Base-by-base conservation (phyloP, 2,329 filamentous ascomycete genomes). In the Thielaviopsis populi region DNA sequence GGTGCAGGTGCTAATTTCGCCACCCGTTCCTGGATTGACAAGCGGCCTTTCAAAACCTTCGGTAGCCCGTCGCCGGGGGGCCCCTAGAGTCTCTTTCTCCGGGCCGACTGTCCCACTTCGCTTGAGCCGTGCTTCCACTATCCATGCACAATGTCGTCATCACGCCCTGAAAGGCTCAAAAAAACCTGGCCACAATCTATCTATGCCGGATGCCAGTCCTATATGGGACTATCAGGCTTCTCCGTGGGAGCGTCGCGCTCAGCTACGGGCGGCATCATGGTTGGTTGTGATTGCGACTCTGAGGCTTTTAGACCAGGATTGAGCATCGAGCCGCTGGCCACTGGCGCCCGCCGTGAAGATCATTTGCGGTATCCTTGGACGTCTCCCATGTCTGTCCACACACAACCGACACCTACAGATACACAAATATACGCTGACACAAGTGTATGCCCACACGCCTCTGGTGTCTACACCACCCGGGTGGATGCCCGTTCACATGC, bases 21-120 rank as follows among this genome's bases (percentile, higher is more conserved):
- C 62, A 61, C 50, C 65, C 62, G 65, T 62, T 64, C 65, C 65
- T 66, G 59, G 63, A 22, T 61, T 63, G 40, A 60, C 22, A 63
- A 43, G 54, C 53, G 62, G 59, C 50, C 41, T 48, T 60, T 62
- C 42, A 24, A 59, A 27, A 43, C 58, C 58, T 54, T 66, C 65
- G 65, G 65, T 62, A 43, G 48, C 62, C 62, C 65, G 65, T 66
- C 61, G 61, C 59, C 65, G 65, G 61, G 24, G 56, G 58, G 42
- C 61, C 64, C 41, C 43, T 56, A 54, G 37, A 50, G 33, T 62
- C 61, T 48, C 60, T 42, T 66, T 42, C 65, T 63, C 65, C 65
- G 65, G 62, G 15, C 65, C 65, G 65, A 66, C 65, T 64, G 50
- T 53, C 59, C 65, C 61, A 66, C 61, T 62, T 66, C 65, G 65